Base-by-base conservation (phyloP, 768 basidiomycete species). In the Suillus placidus region DNA sequence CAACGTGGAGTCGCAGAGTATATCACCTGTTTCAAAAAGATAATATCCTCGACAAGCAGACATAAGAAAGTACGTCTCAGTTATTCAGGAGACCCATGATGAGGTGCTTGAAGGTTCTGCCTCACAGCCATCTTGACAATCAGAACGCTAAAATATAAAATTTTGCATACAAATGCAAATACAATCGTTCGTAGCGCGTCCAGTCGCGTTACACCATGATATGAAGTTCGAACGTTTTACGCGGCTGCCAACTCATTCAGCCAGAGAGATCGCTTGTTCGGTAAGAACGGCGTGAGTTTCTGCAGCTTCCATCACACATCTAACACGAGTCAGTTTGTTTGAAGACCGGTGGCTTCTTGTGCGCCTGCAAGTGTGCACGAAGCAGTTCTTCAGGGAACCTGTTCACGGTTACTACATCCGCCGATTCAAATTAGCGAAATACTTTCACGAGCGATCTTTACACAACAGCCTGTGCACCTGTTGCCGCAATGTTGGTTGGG, bases 1-100 rank as follows among this genome's bases (percentile, higher is more conserved):
- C 32, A 63, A 66, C 62, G 58, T 63, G 30, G 35, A 7, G 23
- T 20, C 55, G 54, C 30, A 43, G 52, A 61, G 14, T 30, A 20
- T 49, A 52, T 69, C 70, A 82, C 86, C 81, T 86, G 85, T 67
- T 80, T 82, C 45, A 87, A 71, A 16, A 77, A 71, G 20, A 88
- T 78, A 6, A 88, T 64, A 64, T 85, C 84, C 64, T 74, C 71
- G 12, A 82, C 75, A 0, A 67, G 61, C 2, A 85, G 67, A 60
- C 74, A 65, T 0, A 73, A 52, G 47, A 75, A 72, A 82, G 75
- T n/a, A 86, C 69, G 67, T 86, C 84, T 52, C 69, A 13, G 79
- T 70, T 47, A 83, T 55, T 26, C 37, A 62, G 40, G 57, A 70
- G 65, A 32, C 30, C 49, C 68, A 67, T 70, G 34, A 60, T 61